Percentiles rank a stretch among this genome's conserved stretches.
Evolutionary conservation across 1,284 basidiomycete species (phyloP).

Genomic region (Flammula alnicola): DNA sequence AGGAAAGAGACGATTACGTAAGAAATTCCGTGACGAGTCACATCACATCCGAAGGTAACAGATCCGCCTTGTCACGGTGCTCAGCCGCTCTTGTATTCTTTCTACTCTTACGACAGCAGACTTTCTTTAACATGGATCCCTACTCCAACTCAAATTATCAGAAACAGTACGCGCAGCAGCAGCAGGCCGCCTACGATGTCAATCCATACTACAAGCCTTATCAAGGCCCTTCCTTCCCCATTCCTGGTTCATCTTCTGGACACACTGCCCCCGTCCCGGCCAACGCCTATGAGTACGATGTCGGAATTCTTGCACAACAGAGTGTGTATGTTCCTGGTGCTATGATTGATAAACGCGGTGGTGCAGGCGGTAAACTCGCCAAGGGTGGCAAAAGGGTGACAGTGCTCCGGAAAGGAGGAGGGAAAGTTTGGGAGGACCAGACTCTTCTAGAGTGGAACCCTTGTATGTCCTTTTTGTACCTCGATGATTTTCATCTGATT

Average conservation of each 20-base stretch:
- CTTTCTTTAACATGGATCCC: conserved; percentile 43
- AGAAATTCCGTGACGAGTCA: conserved; percentile 13
- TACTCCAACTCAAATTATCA: conserved; percentile 55
- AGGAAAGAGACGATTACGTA: conserved; percentile 21
- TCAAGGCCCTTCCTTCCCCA: conserved; percentile 72
- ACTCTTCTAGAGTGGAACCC: conserved; percentile 98
- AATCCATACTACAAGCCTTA: conserved; percentile 83
- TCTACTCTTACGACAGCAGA: background rate
- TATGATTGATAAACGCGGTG: conserved; percentile 84
- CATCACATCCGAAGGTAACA: too few relatives aligned
- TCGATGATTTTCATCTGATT: conserved; percentile 4
- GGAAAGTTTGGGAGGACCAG: conserved; percentile 98
- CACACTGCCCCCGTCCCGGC: conserved; percentile 81
- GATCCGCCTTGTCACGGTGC: background rate
- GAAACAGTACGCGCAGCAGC: conserved; percentile 45
- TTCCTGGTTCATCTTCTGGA: conserved; percentile 65
- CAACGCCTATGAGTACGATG: conserved; percentile 90
- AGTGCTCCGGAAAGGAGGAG: conserved; percentile 92
- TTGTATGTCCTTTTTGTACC: conserved; percentile 57
- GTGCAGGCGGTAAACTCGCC: conserved; percentile 80
- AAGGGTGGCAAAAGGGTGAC: conserved; percentile 94
- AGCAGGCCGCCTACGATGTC: conserved; percentile 55
- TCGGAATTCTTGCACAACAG: conserved; percentile 85
- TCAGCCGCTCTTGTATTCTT: background rate
- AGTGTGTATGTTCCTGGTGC: conserved; percentile 88